A percentile compares a stretch with the other conserved stretches of the same genome.
Conservation (phyloP, 2,329 filamentous ascomycete genomes). For the Sporothrix brunneoviolacea region DNA sequence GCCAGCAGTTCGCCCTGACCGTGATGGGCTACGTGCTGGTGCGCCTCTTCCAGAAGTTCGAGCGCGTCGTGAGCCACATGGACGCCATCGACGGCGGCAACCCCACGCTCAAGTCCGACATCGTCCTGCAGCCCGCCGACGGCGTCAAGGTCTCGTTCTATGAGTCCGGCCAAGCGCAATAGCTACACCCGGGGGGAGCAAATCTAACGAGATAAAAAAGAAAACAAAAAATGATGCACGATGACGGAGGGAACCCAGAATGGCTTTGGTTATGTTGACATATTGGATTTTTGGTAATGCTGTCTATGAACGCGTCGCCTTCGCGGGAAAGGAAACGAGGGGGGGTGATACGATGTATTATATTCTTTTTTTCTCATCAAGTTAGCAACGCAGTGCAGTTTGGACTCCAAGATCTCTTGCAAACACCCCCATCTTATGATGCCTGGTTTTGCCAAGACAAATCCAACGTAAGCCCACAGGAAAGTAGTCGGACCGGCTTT, state of each 20-base stretch:
- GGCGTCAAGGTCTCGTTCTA: conserved; percentile 54
- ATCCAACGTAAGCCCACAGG: too few species aligned
- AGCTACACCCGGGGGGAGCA: background rate
- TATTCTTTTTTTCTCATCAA: background rate
- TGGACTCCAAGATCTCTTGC: too few species aligned
- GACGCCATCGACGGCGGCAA: conserved; percentile 44
- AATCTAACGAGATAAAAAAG: background rate
- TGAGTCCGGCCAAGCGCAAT: conserved; percentile 31
- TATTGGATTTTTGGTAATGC: too few species aligned
- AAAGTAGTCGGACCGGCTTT: too few species aligned
- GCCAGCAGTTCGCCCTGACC: conserved; percentile 74
- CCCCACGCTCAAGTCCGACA: conserved; percentile 50
- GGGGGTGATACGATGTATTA: background rate
- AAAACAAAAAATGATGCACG: too few species aligned
- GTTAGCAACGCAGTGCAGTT: too few species aligned
- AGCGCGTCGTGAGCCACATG: conserved; percentile 54
- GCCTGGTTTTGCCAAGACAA: too few species aligned
- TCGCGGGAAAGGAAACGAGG: too few species aligned
- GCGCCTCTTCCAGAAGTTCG: conserved; percentile 65
- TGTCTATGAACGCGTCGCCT: too few species aligned
- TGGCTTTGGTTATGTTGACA: too few species aligned
- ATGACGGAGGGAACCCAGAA: too few species aligned
- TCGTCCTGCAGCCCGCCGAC: conserved; percentile 52
- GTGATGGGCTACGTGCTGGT: conserved; percentile 70
- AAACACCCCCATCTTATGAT: too few species aligned